Base-by-base conservation (phyloP, 2,329 filamentous ascomycete genomes). In the Botryotinia calthae region DNA sequence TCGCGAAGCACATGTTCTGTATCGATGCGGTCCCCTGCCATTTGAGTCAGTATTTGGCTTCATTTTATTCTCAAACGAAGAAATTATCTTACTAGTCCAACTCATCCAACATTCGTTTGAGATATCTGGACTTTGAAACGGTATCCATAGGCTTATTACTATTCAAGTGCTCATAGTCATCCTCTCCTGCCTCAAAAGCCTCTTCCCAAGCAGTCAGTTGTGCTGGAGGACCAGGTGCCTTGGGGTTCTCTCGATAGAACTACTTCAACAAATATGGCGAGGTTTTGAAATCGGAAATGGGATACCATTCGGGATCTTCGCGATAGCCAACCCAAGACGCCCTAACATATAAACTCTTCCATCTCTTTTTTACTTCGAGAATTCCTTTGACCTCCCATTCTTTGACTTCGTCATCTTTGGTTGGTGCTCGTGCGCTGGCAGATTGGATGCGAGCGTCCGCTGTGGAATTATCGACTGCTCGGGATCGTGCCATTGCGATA, bases 151-250 rank as follows among this genome's bases (percentile, higher is more conserved):
- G 14, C 12, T 25, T 51, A 3, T 37, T 48, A 34, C 63, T 65
- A 4, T 51, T 42, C 66, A 69, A 31, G 48, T 64, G 34, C 42
- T 64, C 56, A 48, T 71, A 71, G 18, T 71, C 68, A 7, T 71
- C 42, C 42, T n/a, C 3, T 37, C 42, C 68, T 1, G 20, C 42
- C 58, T 71, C 12, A 20, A 25, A 71, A 9, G 44, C 28, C 22
- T 37, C 18, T 31, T 46, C 20, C 68, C 42, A 71, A 10, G 40
- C 42, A 12, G n/a, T 12, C 1, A 64, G 20, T 8, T 40, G 58
- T 37, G 12, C 18, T 5, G 56, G 68, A n/a, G 68, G 58, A 22
- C 58, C 31, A 28, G 16, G 28, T 1, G 40, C 12, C 5, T 12
- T 28, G 5, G 20, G 42, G 5, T 71, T 22, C 4, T 48, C 8